These are phyloP conservation scores for Corynascus novoguineensis DNA, from an alignment of 495 filamentous ascomycete genomes.

Conservation along the genomic window DNA sequence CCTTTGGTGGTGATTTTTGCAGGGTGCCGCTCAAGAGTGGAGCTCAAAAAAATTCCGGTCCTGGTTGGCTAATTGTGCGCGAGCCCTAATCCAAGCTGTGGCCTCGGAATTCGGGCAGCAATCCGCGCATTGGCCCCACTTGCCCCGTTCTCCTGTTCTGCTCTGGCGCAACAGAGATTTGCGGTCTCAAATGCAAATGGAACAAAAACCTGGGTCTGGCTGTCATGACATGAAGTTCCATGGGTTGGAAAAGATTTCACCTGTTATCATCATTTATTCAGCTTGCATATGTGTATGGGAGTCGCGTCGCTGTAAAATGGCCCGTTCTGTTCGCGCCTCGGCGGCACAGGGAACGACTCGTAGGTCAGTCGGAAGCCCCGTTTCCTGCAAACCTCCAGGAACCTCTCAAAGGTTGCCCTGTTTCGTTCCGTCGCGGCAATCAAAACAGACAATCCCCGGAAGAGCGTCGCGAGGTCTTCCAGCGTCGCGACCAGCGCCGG, in stretches of 20 bases:
- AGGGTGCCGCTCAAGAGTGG: conserved; percentile 25
- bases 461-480: conserved; percentile 35
- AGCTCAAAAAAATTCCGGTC: conserved; percentile 27
- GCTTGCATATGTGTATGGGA: conserved; percentile 40
- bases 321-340: conserved; percentile 36
- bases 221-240: too few relatives aligned
- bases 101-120: conserved; percentile 18
- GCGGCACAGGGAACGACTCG: conserved; percentile 32
- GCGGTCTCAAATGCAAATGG: too few relatives aligned
- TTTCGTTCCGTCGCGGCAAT: conserved; percentile 49
- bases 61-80: conserved; percentile 25
- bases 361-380: conserved; percentile 31
- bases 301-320: conserved; percentile 45
- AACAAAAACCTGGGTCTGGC: too few relatives aligned
- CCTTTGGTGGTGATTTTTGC: conserved; percentile 27
- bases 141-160: too few relatives aligned
- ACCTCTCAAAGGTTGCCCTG: conserved; percentile 39
- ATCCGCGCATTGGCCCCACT: too few relatives aligned
- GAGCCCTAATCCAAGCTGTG: conserved; percentile 26
- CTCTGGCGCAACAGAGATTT: too few relatives aligned
- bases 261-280: conserved; percentile 14
- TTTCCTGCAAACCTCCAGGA: conserved; percentile 34
- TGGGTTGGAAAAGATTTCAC: too few relatives aligned
- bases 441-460: conserved; percentile 34
- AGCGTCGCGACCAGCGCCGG: conserved; percentile 43